Evolutionary conservation across 2,329 filamentous ascomycete species (phyloP).

Genomic region (Blastomyces parvus): DNA sequence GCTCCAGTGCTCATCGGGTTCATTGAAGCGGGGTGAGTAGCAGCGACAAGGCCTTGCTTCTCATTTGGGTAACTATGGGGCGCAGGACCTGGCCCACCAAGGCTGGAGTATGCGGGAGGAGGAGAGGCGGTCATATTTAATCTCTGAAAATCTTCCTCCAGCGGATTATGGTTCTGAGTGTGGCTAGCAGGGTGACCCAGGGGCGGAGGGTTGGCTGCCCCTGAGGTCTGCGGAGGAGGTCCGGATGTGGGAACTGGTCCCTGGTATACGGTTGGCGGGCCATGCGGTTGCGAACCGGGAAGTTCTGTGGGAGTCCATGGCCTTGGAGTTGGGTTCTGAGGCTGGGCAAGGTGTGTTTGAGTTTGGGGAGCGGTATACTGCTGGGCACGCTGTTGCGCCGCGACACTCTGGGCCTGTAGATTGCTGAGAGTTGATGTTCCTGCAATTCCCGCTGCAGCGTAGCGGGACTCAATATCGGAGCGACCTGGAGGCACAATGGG

Average conservation of each 20-base stretch:
- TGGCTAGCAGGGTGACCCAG: conserved; percentile 26
- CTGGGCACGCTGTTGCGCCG: conserved; percentile 67
- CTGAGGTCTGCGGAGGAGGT: conserved; percentile 30
- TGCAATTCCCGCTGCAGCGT: conserved; percentile 83
- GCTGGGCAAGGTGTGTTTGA: conserved; percentile 20
- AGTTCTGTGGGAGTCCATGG: conserved; percentile 95
- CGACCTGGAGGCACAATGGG: conserved; percentile 64
- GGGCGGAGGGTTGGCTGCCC: conserved; percentile 20
- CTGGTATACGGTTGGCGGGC: conserved; percentile 85
- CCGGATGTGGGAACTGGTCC: conserved; percentile 50
- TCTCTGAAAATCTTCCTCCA: conserved; percentile 78
- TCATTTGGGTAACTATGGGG: conserved; percentile 61
- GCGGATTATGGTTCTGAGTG: conserved; percentile 60
- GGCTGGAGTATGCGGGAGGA: conserved; percentile 88
- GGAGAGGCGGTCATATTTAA: conserved; percentile 73
- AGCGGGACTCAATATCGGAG: conserved; percentile 81
- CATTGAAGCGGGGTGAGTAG: conserved; percentile 18
- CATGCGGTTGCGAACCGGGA: conserved; percentile 76
- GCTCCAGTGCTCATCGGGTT: conserved; percentile 16
- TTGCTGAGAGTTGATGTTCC: conserved; percentile 73
- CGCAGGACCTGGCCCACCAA: conserved; percentile 51
- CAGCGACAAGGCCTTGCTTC: conserved; percentile 45
- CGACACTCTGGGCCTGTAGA: conserved; percentile 65
- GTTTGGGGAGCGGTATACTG: conserved; percentile 56
- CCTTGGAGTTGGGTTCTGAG: conserved; percentile 40